Percentiles rank a stretch among this genome's conserved stretches.
Evolutionary conservation across 2,329 filamentous ascomycete species (phyloP).

Genomic region (Exophiala phaeomuriformis): DNA sequence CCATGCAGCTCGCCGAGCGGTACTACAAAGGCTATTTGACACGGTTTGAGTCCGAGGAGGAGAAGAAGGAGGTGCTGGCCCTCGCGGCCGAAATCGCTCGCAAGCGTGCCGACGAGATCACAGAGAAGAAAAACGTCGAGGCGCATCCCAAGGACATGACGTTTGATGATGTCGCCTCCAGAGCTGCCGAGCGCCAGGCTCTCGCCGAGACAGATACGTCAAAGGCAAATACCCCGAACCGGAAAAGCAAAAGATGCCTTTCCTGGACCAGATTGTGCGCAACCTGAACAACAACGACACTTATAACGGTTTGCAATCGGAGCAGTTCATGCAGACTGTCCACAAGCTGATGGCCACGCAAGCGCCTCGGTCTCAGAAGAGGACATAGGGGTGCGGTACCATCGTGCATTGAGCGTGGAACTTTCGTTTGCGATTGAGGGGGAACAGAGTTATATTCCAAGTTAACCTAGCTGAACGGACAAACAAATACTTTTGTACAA

Average conservation of each 20-base stretch:
- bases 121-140: conserved; percentile 17
- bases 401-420: no score
- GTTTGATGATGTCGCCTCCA: conserved; percentile 15
- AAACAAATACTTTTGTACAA: no score
- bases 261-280: conserved; percentile 24
- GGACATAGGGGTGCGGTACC: not conserved
- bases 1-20: conserved; percentile 24
- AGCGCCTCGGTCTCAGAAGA: conserved; percentile 7
- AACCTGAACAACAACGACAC: conserved; percentile 26
- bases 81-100: conserved; percentile 19
- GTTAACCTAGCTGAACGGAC: no score
- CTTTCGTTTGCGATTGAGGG: no score
- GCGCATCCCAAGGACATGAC: conserved; percentile 14
- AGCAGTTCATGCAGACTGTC: conserved; percentile 22
- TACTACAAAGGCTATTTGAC: conserved; percentile 24
- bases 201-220: conserved; percentile 21
- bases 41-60: conserved; percentile 24
- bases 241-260: conserved; percentile 23
- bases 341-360: conserved; percentile 11
- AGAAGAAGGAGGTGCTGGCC: conserved; percentile 23
- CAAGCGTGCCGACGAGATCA: conserved; percentile 16
- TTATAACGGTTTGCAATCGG: conserved; percentile 15
- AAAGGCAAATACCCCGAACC: conserved; percentile 22
- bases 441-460: no score
- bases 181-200: conserved; percentile 13